Base-by-base conservation (phyloP, 202 grass and related monocot genomes). In the Cymbopogon flexuosus region DNA sequence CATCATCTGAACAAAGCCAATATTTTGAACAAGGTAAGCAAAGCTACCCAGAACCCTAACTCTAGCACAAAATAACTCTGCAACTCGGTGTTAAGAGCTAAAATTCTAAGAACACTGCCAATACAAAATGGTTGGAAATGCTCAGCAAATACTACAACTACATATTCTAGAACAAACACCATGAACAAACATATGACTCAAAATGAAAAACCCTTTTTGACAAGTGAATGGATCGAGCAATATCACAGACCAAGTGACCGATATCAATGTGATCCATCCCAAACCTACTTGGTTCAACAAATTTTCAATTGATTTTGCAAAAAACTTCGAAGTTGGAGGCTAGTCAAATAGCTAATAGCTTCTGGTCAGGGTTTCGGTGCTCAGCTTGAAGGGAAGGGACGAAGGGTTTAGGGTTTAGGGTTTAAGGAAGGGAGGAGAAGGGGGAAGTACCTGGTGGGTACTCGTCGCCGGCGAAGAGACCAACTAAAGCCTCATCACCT, bases 1-100 rank as follows among this genome's bases (percentile, higher is more conserved):
- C 52, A 78, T 49, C 82, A 83, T 89, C 91, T 91, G 71, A 72
- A 69, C 9, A 79, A 79, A 54, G 43, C 16, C 57, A 79, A 37
- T 80, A 68, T 79, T 46, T 8, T 47, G 34, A 23, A 24, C 21
- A 68, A 73, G 79, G 11, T 24, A 64, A 67, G 80, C 49, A 24
- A 67, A 62, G 13, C 61, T 57, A 84, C 16, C 40, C 12, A 57
- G 45, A 65, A 73, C 35, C 42, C 70, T n/a, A 61, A 39, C 12
- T 58, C 29, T 2, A 33, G 30, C 1, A 30, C 37, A 66, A 16
- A 62, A 51, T 31, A 65, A 4, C 57, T 77, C 66, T 10, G 15
- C 21, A 39, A 14, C 23, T 71, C 13, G 27, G 22, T 72, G 27
- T 62, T 15, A 22, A n/a, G n/a, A 15, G 31, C 47, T 31, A 12